Percentiles rank a stretch among this genome's conserved stretches.
Evolutionary conservation across 139 green algal species (phyloP).

Genomic region (Chlamydomonas sp.): DNA sequence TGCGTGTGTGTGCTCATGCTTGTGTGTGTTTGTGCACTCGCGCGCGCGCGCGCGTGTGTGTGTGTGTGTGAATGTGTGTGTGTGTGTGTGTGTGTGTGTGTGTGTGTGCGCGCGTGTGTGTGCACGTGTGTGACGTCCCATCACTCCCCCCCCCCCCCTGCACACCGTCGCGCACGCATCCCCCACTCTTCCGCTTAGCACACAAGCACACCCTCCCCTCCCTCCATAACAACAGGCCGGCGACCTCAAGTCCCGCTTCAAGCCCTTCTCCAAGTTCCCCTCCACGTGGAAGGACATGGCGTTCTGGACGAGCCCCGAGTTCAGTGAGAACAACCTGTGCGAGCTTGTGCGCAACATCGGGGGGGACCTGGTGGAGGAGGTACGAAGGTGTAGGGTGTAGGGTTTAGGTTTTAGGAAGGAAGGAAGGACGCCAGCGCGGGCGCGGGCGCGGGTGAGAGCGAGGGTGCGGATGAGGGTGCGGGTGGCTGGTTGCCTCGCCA

Average conservation of each 20-base stretch:
- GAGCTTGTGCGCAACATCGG: constrained; percentile 74
- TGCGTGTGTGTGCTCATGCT: too few relatives aligned
- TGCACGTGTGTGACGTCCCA: background rate
- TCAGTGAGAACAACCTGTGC: constrained; percentile 99
- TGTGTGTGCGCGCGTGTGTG: background rate
- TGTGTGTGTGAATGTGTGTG: constrained; percentile 9
- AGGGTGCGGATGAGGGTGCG: too few relatives aligned
- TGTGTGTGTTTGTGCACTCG: constrained; percentile 9
- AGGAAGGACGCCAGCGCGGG: too few relatives aligned
- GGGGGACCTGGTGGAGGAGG: constrained; percentile 88
- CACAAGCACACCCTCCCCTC: background rate
- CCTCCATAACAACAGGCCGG: constrained; percentile 21
- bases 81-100: background rate
- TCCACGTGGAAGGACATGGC: constrained; percentile 96
- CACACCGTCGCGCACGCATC: background rate
- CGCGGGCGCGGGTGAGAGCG: too few relatives aligned
- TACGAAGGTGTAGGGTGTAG: constrained; percentile 45
- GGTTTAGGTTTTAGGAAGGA: too few relatives aligned
- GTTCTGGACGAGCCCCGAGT: constrained; percentile 89
- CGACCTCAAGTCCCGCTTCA: constrained; percentile 75
- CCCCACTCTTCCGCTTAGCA: background rate
- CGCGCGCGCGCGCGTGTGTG: too few relatives aligned
- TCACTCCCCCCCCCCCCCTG: background rate
- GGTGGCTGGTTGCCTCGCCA: too few relatives aligned
- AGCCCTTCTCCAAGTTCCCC: constrained; percentile 93